Evolutionary conservation across 2,329 filamentous ascomycete species (phyloP).

Genomic region (Magnaporthiopsis rhizophila): DNA sequence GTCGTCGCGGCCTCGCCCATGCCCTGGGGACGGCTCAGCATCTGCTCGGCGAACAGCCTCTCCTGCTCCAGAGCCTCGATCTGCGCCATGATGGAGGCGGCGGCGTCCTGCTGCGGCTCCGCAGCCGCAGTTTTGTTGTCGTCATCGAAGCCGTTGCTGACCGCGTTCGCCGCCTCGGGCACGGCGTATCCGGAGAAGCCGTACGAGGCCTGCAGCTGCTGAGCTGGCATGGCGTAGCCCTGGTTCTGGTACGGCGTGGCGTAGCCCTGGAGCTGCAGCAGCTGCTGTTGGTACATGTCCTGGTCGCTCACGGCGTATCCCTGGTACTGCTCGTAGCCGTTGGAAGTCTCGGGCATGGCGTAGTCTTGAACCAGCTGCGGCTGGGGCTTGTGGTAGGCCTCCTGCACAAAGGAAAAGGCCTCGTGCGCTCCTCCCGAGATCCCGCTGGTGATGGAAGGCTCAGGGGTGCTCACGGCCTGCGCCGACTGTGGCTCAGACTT

Average conservation of each 20-base stretch:
- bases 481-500: conserved; percentile 23
- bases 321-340: background rate
- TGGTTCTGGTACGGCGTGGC: background rate
- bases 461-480: conserved; percentile 14
- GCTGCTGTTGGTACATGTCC: background rate
- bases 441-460: conserved; percentile 12
- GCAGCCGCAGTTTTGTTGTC: background rate
- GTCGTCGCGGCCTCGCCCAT: background rate
- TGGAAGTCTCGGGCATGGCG: background rate
- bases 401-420: background rate
- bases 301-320: background rate
- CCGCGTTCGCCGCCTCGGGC: too few species aligned
- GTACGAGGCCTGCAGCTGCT: background rate
- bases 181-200: background rate
- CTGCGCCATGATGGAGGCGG: conserved; percentile 19
- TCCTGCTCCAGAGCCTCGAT: conserved; percentile 26
- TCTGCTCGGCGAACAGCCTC: conserved; percentile 18
- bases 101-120: background rate
- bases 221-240: background rate
- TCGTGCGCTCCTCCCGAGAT: background rate
- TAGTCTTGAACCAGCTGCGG: background rate
- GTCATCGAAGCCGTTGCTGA: background rate
- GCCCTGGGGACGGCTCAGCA: background rate
- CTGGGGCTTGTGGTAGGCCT: background rate
- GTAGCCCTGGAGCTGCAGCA: background rate